phyloP scores from a whole-genome alignment of 441 rosid species.

The Populus hybrid region DNA sequence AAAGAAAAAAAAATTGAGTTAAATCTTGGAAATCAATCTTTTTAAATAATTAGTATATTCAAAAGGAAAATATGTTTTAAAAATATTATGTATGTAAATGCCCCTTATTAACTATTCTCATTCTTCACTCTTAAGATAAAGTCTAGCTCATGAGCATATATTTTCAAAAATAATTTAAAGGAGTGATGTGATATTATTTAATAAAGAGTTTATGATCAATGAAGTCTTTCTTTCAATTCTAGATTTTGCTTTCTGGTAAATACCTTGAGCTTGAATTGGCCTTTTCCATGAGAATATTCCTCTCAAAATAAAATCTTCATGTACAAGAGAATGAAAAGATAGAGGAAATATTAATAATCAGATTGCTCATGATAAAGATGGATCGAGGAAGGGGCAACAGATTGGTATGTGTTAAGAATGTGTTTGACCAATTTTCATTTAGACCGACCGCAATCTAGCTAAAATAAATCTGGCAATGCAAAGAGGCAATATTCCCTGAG shows the following conservation, averaged over 20 bases:
- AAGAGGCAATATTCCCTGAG: neutral
- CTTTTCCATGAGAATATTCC: neutral
- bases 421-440: neutral
- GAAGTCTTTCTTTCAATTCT: neutral
- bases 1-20: no score
- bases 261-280: neutral
- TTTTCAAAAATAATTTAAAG: no score
- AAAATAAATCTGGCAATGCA: neutral
- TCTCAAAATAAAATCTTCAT: constrained; percentile 6
- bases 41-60: no score
- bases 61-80: no score
- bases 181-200: no score
- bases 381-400: constrained; percentile 4
- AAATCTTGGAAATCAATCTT: no score
- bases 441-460: neutral
- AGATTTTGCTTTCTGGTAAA: neutral
- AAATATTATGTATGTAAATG: no score
- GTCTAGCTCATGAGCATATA: no score
- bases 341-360: neutral
- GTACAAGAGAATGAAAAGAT: constrained; percentile 18
- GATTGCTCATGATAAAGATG: constrained; percentile 6
- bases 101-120: no score
- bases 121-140: no score
- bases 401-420: neutral
- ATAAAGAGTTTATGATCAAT: no score